Evolutionary conservation across 2,329 filamentous ascomycete genomes (phyloP).

Genomic region (Fusarium mangiferae): DNA sequence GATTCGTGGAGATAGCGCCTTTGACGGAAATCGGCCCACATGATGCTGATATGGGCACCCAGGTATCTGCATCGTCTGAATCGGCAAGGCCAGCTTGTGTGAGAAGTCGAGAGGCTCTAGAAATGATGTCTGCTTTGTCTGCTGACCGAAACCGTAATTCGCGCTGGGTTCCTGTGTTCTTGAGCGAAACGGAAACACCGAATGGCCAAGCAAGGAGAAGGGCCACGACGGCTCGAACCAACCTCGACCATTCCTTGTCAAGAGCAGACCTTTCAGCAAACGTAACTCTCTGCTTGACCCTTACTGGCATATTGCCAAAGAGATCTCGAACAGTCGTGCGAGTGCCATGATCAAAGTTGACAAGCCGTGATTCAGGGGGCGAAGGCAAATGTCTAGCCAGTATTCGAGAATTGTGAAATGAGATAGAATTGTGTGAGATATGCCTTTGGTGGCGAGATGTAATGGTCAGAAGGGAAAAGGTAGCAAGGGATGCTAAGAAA

Average conservation of each 20-base stretch:
- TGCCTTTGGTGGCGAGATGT: slow-evolving; percentile 74
- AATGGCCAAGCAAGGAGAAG: slow-evolving; percentile 77
- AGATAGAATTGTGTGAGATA: slow-evolving; percentile 71
- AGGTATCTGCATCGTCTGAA: slow-evolving; percentile 63
- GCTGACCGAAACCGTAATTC: slow-evolving; percentile 51
- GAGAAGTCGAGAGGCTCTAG: slow-evolving; percentile 62
- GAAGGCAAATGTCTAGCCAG: slow-evolving; percentile 73
- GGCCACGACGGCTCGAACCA: slow-evolving; percentile 69
- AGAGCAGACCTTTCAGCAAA: slow-evolving; percentile 62
- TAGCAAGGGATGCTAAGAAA: slow-evolving; percentile 81
- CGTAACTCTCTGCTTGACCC: slow-evolving; percentile 80
- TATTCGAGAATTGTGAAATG: slow-evolving; percentile 75
- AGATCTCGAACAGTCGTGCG: slow-evolving; percentile 80
- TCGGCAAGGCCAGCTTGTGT: slow-evolving; percentile 72
- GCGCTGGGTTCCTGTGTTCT: slow-evolving; percentile 58
- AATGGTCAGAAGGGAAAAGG: slow-evolving; percentile 80
- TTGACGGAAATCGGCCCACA: slow-evolving; percentile 69
- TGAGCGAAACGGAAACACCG: slow-evolving; percentile 66
- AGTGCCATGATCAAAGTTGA: slow-evolving; percentile 74
- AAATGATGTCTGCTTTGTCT: slow-evolving; percentile 30
- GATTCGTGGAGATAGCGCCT: slow-evolving; percentile 77
- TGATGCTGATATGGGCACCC: slow-evolving; percentile 77
- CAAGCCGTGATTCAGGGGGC: slow-evolving; percentile 65
- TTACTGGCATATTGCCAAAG: slow-evolving; percentile 91
- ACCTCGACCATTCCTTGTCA: slow-evolving; percentile 71